Base-by-base conservation (phyloP, 1,139 yeast species). In the Trichomonascaceae sp. region DNA sequence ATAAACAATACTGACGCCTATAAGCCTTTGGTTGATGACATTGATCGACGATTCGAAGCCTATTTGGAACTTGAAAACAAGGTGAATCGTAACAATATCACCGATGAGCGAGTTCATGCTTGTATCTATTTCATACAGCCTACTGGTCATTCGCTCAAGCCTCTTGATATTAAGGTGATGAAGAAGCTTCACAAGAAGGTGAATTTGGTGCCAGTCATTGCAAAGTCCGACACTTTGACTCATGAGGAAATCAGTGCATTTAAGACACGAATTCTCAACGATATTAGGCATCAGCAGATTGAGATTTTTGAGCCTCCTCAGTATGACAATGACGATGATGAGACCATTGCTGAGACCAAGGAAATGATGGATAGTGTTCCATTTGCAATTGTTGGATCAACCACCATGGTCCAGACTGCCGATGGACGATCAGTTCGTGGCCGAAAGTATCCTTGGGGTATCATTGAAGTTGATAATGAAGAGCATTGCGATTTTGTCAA, bases 81-180 rank as follows among this genome's bases (percentile, higher is more conserved):
- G 70, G 80, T 89, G 59, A 85, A 85, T 71, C 83, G 99, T 70
- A 74, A 85, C n/a, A 71, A 81, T 39, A 78, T 91, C 67, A 97
- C 90, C 60, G 74, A 73, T 54, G 90, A 91, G 83, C 85, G 97
- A 79, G 89, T 91, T 69, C 93, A 91, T 72, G 98, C 97, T 55
- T 96, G 97, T 80, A 80, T 91, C 71, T 91, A 91, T 77, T 86
- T 95, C 65, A 87, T 95, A 66, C 98, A 91, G 73, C 99, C 98
- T 64, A 91, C 98, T 22, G 99, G 97, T 56, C 99, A 93, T 72
- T 83, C 90, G 44, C 80, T 93, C 69, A 87, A 85, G 70, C 84
- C 96, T 18, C 78, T 95, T 66, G 99, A 95, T 70, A 84, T 93
- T 61, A 84, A 83, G 57, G 87, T 90, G 65, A 89, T 93, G 93